Evolutionary conservation across 2,329 filamentous ascomycete species (phyloP).

Genomic region (Alternaria hordeiaustralica): DNA sequence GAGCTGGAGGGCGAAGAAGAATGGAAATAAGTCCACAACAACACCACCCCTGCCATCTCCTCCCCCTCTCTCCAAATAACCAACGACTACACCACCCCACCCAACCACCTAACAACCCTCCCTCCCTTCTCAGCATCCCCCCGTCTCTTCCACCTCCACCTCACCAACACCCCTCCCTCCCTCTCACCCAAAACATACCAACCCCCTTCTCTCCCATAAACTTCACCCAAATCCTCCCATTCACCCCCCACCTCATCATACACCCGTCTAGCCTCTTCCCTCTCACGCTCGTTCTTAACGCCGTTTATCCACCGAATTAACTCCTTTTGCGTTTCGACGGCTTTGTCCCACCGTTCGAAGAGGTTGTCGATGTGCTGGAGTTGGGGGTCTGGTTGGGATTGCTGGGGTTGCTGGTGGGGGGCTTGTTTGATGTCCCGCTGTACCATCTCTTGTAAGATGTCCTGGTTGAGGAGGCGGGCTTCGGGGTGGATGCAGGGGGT

Average conservation of each 20-base stretch:
- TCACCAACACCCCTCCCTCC: background rate
- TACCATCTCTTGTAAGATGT: background rate
- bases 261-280: background rate
- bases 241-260: background rate
- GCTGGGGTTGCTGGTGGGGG: background rate
- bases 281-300: background rate
- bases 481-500: background rate
- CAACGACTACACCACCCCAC: background rate
- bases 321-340: background rate
- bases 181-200: background rate
- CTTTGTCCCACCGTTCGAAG: background rate
- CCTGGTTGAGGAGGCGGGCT: background rate
- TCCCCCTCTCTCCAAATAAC: background rate
- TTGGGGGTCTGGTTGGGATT: accelerated
- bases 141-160: background rate
- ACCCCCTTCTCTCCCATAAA: background rate
- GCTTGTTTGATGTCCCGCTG: background rate
- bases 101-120: too few relatives aligned
- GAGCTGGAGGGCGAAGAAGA: background rate
- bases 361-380: accelerated
- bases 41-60: too few relatives aligned
- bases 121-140: too few relatives aligned
- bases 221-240: background rate
- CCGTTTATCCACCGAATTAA: background rate
- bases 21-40: too few relatives aligned